Evolutionary conservation across 176 grass and related monocot species (phyloP).

Genomic region (Raddia guianensis): DNA sequence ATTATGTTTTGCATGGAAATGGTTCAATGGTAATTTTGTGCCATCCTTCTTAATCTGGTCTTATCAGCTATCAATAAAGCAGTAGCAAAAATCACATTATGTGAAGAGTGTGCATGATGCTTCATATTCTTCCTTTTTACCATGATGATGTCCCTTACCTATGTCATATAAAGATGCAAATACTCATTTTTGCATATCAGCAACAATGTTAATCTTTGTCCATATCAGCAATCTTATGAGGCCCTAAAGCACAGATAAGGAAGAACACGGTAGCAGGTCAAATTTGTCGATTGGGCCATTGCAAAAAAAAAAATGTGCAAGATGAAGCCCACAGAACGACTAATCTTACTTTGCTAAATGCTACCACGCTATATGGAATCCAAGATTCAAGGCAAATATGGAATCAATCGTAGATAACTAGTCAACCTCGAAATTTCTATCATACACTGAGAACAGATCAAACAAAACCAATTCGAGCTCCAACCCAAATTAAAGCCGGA

Average conservation of each 20-base stretch:
- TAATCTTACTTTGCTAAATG: slow-evolving; percentile 10
- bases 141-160: too few species aligned
- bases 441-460: too few species aligned
- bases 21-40: slow-evolving; percentile 17
- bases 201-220: too few species aligned
- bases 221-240: background rate
- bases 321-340: slow-evolving; percentile 18
- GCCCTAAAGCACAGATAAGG: slow-evolving; percentile 3
- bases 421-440: too few species aligned
- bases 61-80: slow-evolving; percentile 3
- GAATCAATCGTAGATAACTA: too few species aligned
- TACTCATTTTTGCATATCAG: too few species aligned
- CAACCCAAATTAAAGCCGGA: too few species aligned
- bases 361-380: background rate
- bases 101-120: too few species aligned
- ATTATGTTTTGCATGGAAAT: slow-evolving; percentile 30
- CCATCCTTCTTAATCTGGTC: background rate
- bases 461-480: too few species aligned
- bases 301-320: slow-evolving; percentile 22
- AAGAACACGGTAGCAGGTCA: slow-evolving; percentile 24
- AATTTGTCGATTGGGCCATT: slow-evolving; percentile 30
- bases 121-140: too few species aligned
- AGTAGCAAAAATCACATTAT: slow-evolving; percentile 15
- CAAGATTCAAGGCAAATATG: too few species aligned
- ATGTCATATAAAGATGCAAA: too few species aligned